A percentile compares a stretch with the other conserved stretches of the same genome.
phyloP scores from a whole-genome alignment of 164 flowering plant species.

The Berberis thunbergii region DNA sequence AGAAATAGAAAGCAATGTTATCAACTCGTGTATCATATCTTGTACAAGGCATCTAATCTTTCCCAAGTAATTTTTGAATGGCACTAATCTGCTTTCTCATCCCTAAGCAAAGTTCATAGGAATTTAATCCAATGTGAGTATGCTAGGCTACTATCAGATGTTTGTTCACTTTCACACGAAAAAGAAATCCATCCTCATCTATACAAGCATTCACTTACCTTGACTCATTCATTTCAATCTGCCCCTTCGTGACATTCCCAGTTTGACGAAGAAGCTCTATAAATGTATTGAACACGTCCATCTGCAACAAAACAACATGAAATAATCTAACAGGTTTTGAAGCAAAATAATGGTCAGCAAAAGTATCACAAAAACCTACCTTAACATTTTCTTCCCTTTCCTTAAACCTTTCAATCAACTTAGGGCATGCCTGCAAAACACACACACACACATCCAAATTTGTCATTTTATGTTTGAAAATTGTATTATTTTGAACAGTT shows the following conservation, averaged over 20 bases:
- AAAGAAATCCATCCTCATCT: too few relatives aligned
- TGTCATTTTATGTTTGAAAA: background rate
- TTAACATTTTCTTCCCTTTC: slow-evolving; percentile 99
- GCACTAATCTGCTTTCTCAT: too few relatives aligned
- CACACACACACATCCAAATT: background rate
- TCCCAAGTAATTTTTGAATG: too few relatives aligned
- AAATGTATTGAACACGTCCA: slow-evolving; percentile 95
- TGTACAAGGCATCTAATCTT: too few relatives aligned
- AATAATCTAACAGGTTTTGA: slow-evolving; percentile 8
- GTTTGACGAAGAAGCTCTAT: slow-evolving; percentile 92
- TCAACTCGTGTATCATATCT: too few relatives aligned
- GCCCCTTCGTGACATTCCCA: slow-evolving; percentile 92
- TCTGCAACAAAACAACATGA: slow-evolving; percentile 40
- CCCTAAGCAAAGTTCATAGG: too few relatives aligned
- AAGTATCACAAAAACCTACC: slow-evolving; percentile 25
- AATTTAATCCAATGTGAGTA: too few relatives aligned
- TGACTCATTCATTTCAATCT: slow-evolving; percentile 51
- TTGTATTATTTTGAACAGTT: too few relatives aligned
- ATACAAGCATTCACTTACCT: slow-evolving; percentile 44
- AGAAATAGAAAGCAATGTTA: too few relatives aligned
- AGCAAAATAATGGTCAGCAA: background rate
- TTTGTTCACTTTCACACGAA: too few relatives aligned
- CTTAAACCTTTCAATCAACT: slow-evolving; percentile 90
- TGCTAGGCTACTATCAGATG: too few relatives aligned
- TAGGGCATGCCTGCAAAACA: slow-evolving; percentile 85